Percentiles rank a stretch among this genome's conserved stretches.
phyloP scores from a whole-genome alignment of 352 stramenopile species.

The Hyphochytrium catenoides region DNA sequence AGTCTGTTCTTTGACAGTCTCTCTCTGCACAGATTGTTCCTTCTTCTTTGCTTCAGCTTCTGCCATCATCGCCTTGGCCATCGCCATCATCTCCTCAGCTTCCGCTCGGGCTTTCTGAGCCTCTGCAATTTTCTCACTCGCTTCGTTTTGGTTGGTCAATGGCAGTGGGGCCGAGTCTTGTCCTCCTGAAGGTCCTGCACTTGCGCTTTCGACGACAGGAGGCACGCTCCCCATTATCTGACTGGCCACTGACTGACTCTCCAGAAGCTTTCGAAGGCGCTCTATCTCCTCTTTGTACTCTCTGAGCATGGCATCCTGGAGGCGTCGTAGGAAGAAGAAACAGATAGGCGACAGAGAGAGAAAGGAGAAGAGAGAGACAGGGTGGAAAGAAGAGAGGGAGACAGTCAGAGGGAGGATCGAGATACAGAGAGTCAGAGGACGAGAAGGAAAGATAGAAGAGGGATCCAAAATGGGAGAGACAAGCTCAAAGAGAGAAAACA shows the following conservation, averaged over 20 bases:
- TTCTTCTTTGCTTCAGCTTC: slow-evolving; percentile 23
- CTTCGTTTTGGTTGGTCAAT: slow-evolving; percentile 19
- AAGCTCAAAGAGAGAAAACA: too few relatives aligned
- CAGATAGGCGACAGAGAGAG: too few relatives aligned
- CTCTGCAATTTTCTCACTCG: slow-evolving; percentile 33
- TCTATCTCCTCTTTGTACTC: slow-evolving; percentile 72
- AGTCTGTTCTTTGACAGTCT: too few relatives aligned
- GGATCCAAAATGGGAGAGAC: too few relatives aligned
- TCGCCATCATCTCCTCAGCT: slow-evolving; percentile 35
- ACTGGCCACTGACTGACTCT: slow-evolving; percentile 22
- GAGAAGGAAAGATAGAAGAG: too few relatives aligned
- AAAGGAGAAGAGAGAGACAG: too few relatives aligned
- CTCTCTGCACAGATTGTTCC: too few relatives aligned
- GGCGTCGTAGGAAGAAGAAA: too few relatives aligned
- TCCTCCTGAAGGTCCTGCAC: slow-evolving; percentile 5
- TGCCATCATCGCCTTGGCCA: slow-evolving; percentile 30
- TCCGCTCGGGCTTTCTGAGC: slow-evolving; percentile 31
- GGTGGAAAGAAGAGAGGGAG: too few relatives aligned
- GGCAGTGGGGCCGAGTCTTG: slow-evolving; percentile 6
- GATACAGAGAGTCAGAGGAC: too few relatives aligned
- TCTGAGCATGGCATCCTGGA: slow-evolving; percentile 62
- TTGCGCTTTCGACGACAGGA: too few relatives aligned
- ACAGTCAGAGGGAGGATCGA: too few relatives aligned
- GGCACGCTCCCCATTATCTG: slow-evolving; percentile 8
- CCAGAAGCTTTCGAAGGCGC: slow-evolving; percentile 48